A percentile compares a stretch with the other conserved stretches of the same genome.
Conservation (phyloP, 2,329 filamentous ascomycete species). For the Claviceps sp. region DNA sequence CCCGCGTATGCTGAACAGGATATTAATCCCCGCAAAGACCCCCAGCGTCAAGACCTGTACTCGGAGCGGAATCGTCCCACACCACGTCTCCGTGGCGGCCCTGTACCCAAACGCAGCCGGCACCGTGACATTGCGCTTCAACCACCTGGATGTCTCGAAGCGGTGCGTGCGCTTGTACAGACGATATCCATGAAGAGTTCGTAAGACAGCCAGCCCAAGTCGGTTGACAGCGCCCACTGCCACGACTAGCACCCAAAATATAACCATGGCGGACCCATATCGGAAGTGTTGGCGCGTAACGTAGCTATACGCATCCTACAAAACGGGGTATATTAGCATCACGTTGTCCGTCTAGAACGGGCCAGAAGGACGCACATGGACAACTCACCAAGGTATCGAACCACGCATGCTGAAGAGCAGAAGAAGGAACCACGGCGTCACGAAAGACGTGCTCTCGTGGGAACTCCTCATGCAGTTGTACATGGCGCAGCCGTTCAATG, state of each 20-base stretch:
- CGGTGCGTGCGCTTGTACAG: background rate
- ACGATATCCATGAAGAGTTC: background rate
- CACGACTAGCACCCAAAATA: constrained; percentile 28
- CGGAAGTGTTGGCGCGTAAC: constrained; percentile 19
- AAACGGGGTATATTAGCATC: background rate
- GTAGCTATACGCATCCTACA: constrained; percentile 17
- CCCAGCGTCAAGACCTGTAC: constrained; percentile 28
- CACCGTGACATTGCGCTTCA: constrained; percentile 20
- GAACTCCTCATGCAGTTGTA: constrained; percentile 16
- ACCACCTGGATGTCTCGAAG: constrained; percentile 11
- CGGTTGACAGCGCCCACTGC: constrained; percentile 22
- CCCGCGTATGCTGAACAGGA: constrained; percentile 21
- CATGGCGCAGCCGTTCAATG: constrained; percentile 15
- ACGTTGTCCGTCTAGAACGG: background rate
- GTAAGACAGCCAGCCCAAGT: constrained; percentile 8
- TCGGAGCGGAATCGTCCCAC: constrained; percentile 30
- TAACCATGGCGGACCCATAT: constrained; percentile 24
- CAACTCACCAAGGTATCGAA: constrained; percentile 24
- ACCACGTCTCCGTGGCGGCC: constrained; percentile 29
- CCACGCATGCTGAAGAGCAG: constrained; percentile 20
- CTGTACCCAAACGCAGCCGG: constrained; percentile 31
- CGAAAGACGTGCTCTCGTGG: constrained; percentile 6
- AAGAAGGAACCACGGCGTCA: constrained; percentile 22
- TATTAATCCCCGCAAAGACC: constrained; percentile 24
- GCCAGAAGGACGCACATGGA: background rate